Percentiles rank a stretch among this genome's conserved stretches.
Conservation (phyloP, 352 stramenopile species). For the Phytopythium litorale region DNA sequence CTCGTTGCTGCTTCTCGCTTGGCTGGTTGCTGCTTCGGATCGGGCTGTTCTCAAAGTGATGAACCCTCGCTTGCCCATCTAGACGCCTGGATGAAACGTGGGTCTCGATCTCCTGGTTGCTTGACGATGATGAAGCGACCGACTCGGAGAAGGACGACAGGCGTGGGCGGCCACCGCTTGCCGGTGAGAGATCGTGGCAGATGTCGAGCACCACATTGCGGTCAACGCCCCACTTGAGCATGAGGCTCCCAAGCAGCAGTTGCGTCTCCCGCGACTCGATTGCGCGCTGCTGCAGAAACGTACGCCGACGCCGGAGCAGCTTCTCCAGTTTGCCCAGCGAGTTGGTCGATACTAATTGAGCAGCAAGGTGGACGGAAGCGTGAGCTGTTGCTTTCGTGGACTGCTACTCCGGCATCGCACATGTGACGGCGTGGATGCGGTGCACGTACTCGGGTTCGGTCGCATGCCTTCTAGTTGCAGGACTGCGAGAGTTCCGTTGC, state of each 20-base stretch:
- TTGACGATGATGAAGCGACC: neutral
- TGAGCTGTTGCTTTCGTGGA: neutral
- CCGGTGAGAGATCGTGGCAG: slow-evolving; percentile 21
- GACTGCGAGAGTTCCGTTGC: slow-evolving; percentile 45
- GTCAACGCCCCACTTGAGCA: slow-evolving; percentile 51
- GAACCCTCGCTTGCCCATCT: neutral
- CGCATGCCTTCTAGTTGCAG: slow-evolving; percentile 30
- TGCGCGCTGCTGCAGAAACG: slow-evolving; percentile 29
- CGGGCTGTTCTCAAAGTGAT: neutral
- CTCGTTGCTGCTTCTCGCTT: neutral
- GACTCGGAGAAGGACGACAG: neutral
- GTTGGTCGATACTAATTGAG: slow-evolving; percentile 11
- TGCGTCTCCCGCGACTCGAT: slow-evolving; percentile 36
- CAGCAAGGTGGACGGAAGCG: neutral
- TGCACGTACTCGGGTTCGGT: neutral
- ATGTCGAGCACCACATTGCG: slow-evolving; percentile 49
- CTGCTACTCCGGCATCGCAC: neutral
- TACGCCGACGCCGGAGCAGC: slow-evolving; percentile 17
- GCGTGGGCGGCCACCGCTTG: slow-evolving; percentile 1
- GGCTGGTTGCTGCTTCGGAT: neutral
- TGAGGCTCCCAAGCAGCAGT: slow-evolving; percentile 36
- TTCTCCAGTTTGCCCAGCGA: slow-evolving; percentile 18
- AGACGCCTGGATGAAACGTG: neutral
- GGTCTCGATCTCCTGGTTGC: slow-evolving; percentile 6
- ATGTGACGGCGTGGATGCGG: neutral